A percentile compares a stretch with the other conserved stretches of the same genome.
Evolutionary conservation across 129 eudicot species (phyloP).

Genomic region (Arctium minus): DNA sequence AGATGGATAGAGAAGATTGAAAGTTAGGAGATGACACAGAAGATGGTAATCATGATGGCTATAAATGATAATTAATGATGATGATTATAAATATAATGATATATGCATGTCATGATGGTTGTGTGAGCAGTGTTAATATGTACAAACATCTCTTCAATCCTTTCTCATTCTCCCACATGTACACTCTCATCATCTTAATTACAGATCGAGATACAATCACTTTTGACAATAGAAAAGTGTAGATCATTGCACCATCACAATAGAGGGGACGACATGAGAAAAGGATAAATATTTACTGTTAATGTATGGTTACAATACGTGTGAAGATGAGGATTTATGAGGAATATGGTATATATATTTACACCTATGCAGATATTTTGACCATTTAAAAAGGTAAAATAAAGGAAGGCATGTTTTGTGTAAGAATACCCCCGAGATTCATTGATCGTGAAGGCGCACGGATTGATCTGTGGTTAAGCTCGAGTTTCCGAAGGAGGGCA

Average conservation of each 20-base stretch:
- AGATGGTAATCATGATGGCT: constrained; percentile 8
- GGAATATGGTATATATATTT: too few relatives aligned
- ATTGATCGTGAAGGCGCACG: too few relatives aligned
- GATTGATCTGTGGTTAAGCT: too few relatives aligned
- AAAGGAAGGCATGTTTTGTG: too few relatives aligned
- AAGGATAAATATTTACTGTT: neutral
- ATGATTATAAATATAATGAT: neutral
- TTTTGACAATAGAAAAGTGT: neutral
- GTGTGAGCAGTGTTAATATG: neutral
- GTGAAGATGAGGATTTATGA: neutral
- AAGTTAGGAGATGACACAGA: neutral
- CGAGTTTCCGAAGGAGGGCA: too few relatives aligned
- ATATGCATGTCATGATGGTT: neutral
- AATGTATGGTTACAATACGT: neutral
- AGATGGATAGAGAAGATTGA: constrained; percentile 6
- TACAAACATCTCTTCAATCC: neutral
- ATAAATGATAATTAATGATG: neutral
- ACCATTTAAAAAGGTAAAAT: too few relatives aligned
- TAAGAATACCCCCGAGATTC: too few relatives aligned
- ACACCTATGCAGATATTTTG: too few relatives aligned
- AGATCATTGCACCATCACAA: neutral
- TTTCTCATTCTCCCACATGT: constrained; percentile 2
- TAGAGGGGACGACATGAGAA: neutral
- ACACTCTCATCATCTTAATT: neutral
- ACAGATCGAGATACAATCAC: neutral